Percentiles rank a stretch among this genome's conserved stretches.
Evolutionary conservation across 495 filamentous ascomycete species (phyloP).

Genomic region (Mycothermus thermophilus): DNA sequence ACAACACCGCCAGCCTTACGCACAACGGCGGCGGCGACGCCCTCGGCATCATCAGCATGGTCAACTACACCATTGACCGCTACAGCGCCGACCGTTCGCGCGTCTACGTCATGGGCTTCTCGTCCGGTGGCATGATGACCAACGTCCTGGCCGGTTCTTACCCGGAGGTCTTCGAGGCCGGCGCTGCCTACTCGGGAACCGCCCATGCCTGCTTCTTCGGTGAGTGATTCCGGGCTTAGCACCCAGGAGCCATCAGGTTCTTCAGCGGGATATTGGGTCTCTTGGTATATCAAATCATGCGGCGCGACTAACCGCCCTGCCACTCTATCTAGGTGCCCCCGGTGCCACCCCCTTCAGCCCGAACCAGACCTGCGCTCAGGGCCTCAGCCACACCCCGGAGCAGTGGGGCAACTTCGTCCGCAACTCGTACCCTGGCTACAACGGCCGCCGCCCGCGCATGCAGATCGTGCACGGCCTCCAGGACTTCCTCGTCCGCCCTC

Average conservation of each 20-base stretch:
- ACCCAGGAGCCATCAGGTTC: no score
- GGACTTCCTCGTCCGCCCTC: slow-evolving; percentile 34
- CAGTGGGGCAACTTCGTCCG: slow-evolving; percentile 38
- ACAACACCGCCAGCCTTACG: slow-evolving; percentile 31
- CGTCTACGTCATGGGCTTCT: slow-evolving; percentile 39
- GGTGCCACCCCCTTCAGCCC: slow-evolving; percentile 23
- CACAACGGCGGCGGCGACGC: slow-evolving; percentile 40
- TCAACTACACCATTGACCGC: slow-evolving; percentile 34
- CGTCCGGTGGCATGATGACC: slow-evolving; percentile 47
- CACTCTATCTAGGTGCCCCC: slow-evolving; percentile 6
- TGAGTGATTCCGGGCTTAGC: no score
- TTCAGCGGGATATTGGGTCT: no score
- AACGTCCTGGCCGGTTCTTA: slow-evolving; percentile 46
- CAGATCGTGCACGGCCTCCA: slow-evolving; percentile 41
- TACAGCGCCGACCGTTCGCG: slow-evolving; percentile 34
- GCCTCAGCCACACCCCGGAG: slow-evolving; percentile 32
- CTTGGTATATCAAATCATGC: slow-evolving; percentile 15
- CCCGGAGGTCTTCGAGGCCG: slow-evolving; percentile 44
- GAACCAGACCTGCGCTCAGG: slow-evolving; percentile 41
- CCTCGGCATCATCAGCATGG: slow-evolving; percentile 41
- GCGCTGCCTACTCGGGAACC: slow-evolving; percentile 39
- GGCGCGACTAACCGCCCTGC: neutral
- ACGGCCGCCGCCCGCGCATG: slow-evolving; percentile 38
- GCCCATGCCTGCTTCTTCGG: slow-evolving; percentile 38
- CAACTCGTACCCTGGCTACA: slow-evolving; percentile 41